Percentiles rank a stretch among this genome's conserved stretches.
phyloP scores from a whole-genome alignment of 2,329 filamentous ascomycete species.

The Grosmannia clavigera region DNA sequence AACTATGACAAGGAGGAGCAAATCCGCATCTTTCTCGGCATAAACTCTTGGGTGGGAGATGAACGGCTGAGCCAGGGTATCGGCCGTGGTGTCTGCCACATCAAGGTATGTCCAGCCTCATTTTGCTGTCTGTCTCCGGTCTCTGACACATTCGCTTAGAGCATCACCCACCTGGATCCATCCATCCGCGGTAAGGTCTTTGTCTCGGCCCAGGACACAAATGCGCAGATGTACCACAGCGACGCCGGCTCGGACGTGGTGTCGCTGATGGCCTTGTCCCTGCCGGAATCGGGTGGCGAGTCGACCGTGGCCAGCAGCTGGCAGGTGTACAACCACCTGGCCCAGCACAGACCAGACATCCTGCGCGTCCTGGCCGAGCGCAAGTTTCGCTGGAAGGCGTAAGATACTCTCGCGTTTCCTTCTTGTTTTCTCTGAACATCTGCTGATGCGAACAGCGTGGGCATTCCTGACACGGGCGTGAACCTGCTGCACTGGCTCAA shows the following conservation, averaged over 20 bases:
- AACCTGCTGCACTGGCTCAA: neutral
- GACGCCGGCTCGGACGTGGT: neutral
- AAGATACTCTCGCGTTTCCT: neutral
- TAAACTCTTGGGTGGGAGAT: neutral
- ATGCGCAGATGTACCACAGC: constrained; percentile 1
- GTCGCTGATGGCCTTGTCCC: neutral
- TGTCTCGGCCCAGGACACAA: neutral
- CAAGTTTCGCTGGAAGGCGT: neutral
- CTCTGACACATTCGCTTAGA: neutral
- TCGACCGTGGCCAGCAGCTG: constrained; percentile 1
- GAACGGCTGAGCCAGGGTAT: neutral
- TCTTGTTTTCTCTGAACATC: neutral
- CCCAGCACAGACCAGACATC: neutral
- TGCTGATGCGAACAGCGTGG: neutral
- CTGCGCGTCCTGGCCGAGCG: neutral
- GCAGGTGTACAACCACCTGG: neutral
- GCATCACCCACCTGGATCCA: neutral
- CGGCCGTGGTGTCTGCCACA: neutral
- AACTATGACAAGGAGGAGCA: constrained; percentile 1
- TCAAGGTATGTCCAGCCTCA: neutral
- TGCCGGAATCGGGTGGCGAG: neutral
- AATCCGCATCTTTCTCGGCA: neutral
- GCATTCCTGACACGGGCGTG: neutral
- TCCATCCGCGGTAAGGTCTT: neutral
- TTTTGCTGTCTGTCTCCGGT: neutral